Evolutionary conservation across 2,329 filamentous ascomycete genomes (phyloP).

Genomic region (Botrytis fragariae): DNA sequence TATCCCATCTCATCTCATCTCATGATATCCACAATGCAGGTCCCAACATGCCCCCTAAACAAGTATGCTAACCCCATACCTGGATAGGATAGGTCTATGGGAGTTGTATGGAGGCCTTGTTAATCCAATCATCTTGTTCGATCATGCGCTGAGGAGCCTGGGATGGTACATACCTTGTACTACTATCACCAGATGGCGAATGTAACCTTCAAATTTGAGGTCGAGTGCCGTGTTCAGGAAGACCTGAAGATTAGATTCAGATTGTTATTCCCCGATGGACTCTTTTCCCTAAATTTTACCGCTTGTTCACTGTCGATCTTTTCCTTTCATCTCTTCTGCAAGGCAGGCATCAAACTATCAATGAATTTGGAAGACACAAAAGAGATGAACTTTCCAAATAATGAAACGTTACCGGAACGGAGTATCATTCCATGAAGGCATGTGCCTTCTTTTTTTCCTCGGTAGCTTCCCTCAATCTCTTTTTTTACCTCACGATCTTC

Average conservation of each 20-base stretch:
- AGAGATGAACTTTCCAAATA: not conserved
- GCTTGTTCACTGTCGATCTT: not conserved
- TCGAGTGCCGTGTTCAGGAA: not conserved
- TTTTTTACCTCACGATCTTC: not conserved
- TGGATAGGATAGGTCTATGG: not conserved
- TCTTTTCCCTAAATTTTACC: not conserved
- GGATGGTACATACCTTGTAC: not conserved
- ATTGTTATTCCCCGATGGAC: not conserved
- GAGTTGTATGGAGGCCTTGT: not conserved
- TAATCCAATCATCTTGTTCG: not conserved
- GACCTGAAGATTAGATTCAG: not conserved
- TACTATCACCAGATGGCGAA: slow-evolving; percentile 2
- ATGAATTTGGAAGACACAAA: not conserved
- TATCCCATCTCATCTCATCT: not conserved
- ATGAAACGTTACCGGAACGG: not conserved
- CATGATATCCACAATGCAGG: not conserved
- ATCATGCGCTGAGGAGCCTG: not conserved
- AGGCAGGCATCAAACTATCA: not conserved
- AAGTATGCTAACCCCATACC: not conserved
- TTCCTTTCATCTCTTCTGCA: not conserved
- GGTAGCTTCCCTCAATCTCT: not conserved
- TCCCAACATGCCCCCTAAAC: not conserved
- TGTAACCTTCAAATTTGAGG: not conserved
- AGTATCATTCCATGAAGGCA: not conserved
- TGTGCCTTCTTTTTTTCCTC: not conserved